phyloP scores from a whole-genome alignment of 2,329 filamentous ascomycete genomes.

The Fusarium sambucinum region DNA sequence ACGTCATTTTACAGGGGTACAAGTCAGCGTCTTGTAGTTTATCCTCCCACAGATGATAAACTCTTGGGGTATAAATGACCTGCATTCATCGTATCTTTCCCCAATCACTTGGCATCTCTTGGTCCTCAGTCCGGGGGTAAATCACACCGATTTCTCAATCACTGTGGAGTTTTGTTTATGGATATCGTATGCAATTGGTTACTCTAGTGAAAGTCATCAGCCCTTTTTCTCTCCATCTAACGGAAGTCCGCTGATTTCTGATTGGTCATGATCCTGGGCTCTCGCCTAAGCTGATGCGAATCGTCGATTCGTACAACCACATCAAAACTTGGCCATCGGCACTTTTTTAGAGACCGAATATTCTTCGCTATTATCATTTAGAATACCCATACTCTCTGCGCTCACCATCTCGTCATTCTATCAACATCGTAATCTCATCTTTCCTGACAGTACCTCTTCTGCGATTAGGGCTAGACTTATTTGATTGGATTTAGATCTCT shows the following conservation, averaged over 20 bases:
- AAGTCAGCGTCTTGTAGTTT: too few species aligned
- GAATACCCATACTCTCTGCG: too few species aligned
- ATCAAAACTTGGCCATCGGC: not conserved
- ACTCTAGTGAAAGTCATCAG: not conserved
- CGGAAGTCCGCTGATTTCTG: not conserved
- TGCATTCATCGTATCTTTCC: not conserved
- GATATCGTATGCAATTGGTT: not conserved
- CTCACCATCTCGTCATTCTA: not conserved
- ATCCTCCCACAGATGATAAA: not conserved
- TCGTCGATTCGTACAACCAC: not conserved
- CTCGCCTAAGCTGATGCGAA: not conserved
- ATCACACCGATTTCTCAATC: too few species aligned
- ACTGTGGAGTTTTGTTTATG: not conserved
- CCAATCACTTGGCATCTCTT: not conserved
- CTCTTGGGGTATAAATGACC: not conserved
- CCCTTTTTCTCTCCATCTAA: not conserved
- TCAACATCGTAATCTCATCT: not conserved
- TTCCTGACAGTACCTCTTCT: too few species aligned
- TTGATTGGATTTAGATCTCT: not conserved
- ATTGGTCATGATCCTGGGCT: not conserved
- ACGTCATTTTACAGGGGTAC: not conserved
- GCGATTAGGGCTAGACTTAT: not conserved
- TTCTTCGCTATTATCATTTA: too few species aligned
- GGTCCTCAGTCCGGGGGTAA: not conserved
- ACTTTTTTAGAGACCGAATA: not conserved